Base-by-base conservation (phyloP, 2,329 filamentous ascomycete species). In the Penicillium sp. region DNA sequence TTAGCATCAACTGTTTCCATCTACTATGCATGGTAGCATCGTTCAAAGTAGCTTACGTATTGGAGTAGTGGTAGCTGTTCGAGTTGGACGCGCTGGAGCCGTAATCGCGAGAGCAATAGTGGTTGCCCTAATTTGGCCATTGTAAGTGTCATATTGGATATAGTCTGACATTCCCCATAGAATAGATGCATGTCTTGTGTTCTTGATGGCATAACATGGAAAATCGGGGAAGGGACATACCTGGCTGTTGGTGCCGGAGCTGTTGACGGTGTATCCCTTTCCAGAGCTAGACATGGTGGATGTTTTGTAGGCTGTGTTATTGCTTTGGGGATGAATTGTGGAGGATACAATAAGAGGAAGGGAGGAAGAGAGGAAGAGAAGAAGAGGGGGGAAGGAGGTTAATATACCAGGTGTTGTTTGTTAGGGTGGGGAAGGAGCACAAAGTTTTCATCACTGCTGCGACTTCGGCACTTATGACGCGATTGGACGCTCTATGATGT, bases 41-140 rank as follows among this genome's bases (percentile, higher is more conserved):
- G 35, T 34, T 8, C 20, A 35, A 34, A 11, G 14, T 44, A 38
- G 48, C 79, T 61, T 68, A 84, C 82, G 56, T 68, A 77, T 89
- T 89, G 50, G 84, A 88, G 69, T 89, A 89, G 69, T 89, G 86
- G 59, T 72, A 74, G 38, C 66, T 61, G 74, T 88, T 88, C 31
- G 74, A 72, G 70, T 86, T 85, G 49, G 78, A 61, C 8, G 80
- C 83, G 48, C 72, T 65, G 60, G 77, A 79, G 59, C 84, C 84
- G 62, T 88, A 88, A 73, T 86, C 83, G 34, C 86, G 85, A 43
- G 80, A 72, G 72, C 85, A 87, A 67, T 85, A 89, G 75, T 85
- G 82, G 73, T 89, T 89, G 60, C 87, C 86, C 85, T 88, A 53
- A 10, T 14, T 35, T 22, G 2, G 4, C 10, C 22, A 6, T 45